Evolutionary conservation across 768 basidiomycete genomes (phyloP), one percentile per base, ranked within the genome.

Genomic region (Mycena rebaudengoi): DNA sequence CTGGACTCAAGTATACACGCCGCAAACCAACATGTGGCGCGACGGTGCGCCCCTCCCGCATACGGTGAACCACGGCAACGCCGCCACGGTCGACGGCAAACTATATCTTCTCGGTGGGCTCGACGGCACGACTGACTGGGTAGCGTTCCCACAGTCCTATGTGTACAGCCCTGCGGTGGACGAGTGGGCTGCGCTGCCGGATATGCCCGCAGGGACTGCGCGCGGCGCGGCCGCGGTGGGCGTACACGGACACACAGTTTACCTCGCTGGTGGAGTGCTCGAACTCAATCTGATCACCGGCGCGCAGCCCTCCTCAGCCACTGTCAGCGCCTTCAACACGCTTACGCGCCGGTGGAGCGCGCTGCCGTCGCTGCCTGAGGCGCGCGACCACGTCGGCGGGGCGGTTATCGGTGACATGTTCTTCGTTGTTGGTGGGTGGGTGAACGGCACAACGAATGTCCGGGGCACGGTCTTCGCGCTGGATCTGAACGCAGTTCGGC

Each of bases 391-490:
- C 45, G 45, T 48, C 45, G 45, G 45, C 45, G 45, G 45, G 45
- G 45, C 45, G 45, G 45, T 48, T 48, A 48, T 48, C 45, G 45
- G 45, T 48, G 45, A 48, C 45, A 48, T 29, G 45, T 48, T 48
- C 45, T n/a, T 48, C 45, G 45, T 48, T 48, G 28, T 48, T 48
- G 45, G 45, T 48, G 45, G 45, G 45, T 29, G 45, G 28, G 45
- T 48, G 45, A 48, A 48, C 45, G 45, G 45, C 21, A 29, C 30
- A 28, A 26, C 45, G 26, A 48, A 48, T 48, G 45, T 48, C 45
- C 45, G 45, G 45, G 45, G 30, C 45, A 48, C 45, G 26, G 45
- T 48, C 45, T 48, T 48, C 28, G 20, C 45, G 28, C 45, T 48
- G 45, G 45, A 48, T 48, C 45, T 48, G 45, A 48, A 48, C 45